A percentile compares a stretch with the other conserved stretches of the same genome.
Evolutionary conservation across 192 early-diverging fungal genomes (phyloP).

Genomic region (Lobosporangium transversale): DNA sequence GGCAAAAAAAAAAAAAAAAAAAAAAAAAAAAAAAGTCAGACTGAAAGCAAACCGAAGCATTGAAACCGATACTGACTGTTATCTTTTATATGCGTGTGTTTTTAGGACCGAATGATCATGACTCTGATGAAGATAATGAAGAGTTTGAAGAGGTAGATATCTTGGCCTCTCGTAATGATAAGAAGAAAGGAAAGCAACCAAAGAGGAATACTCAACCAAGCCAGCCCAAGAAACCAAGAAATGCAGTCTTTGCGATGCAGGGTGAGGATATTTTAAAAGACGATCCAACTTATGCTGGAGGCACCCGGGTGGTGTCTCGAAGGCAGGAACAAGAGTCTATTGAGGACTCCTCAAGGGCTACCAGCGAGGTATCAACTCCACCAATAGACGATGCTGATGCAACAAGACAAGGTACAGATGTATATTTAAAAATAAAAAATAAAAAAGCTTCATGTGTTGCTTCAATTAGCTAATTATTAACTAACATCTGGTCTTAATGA

Average conservation of each 20-base stretch:
- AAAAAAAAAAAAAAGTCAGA: too few species aligned
- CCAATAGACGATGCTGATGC: constrained; percentile 6
- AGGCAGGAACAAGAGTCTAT: neutral
- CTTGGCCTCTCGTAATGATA: constrained; percentile 5
- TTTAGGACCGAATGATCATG: constrained; percentile 33
- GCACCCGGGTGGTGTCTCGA: constrained; percentile 4
- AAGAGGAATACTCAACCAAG: neutral
- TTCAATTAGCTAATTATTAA: too few species aligned
- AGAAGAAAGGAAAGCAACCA: constrained; percentile 26
- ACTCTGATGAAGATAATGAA: constrained; percentile 53
- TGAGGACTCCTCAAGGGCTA: neutral
- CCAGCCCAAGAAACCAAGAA: constrained; percentile 8
- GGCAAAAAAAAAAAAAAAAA: too few species aligned
- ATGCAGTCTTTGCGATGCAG: constrained; percentile 43
- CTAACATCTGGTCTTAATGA: too few species aligned
- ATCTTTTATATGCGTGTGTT: too few species aligned
- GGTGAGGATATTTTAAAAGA: constrained; percentile 31
- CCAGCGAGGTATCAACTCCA: constrained; percentile 4
- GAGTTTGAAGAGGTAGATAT: constrained; percentile 59
- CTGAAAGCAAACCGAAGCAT: too few species aligned
- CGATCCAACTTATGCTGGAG: constrained; percentile 42
- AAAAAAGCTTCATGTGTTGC: too few species aligned
- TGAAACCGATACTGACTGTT: too few species aligned
- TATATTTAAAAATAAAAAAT: too few species aligned
- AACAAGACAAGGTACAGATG: too few species aligned